Evolutionary conservation across 306 rosid species (phyloP).

Genomic region (Argentina anserina): DNA sequence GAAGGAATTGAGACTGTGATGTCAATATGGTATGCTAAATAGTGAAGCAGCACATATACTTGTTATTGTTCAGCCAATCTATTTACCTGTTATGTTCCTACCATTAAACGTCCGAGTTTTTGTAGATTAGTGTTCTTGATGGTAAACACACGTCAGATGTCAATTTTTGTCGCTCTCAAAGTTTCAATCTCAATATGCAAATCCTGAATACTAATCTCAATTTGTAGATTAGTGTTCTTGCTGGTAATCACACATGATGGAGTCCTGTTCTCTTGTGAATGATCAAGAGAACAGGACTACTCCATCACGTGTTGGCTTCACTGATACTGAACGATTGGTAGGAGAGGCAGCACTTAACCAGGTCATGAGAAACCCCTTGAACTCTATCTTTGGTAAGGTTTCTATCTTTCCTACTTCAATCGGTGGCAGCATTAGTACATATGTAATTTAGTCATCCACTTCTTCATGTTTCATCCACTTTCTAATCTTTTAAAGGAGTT

Average conservation of each 20-base stretch:
- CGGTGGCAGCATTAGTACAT: neutral
- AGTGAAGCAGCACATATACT: neutral
- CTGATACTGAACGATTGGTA: neutral
- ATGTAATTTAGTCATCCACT: neutral
- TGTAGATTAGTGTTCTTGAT: too few relatives aligned
- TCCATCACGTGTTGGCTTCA: conserved; percentile 17
- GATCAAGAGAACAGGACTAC: conserved; percentile 16
- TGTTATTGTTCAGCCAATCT: neutral
- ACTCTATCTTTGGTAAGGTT: conserved; percentile 5
- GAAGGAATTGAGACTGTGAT: neutral
- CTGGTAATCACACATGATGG: too few relatives aligned
- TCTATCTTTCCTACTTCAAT: neutral
- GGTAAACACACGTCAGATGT: too few relatives aligned
- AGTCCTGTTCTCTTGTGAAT: too few relatives aligned
- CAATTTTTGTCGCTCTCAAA: too few relatives aligned
- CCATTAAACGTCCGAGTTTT: too few relatives aligned
- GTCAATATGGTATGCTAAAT: neutral
- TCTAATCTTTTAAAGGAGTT: neutral
- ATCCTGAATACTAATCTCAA: too few relatives aligned
- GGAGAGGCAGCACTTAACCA: conserved; percentile 10
- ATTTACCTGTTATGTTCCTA: neutral
- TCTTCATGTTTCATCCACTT: neutral
- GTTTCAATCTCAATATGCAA: too few relatives aligned
- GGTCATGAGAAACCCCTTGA: neutral
- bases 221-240: too few relatives aligned